Percentiles rank a stretch among this genome's conserved stretches.
These are phyloP conservation scores for Gaertneriomyces sp. DNA, from an alignment of 192 early-diverging fungal genomes.

Conservation along the genomic window DNA sequence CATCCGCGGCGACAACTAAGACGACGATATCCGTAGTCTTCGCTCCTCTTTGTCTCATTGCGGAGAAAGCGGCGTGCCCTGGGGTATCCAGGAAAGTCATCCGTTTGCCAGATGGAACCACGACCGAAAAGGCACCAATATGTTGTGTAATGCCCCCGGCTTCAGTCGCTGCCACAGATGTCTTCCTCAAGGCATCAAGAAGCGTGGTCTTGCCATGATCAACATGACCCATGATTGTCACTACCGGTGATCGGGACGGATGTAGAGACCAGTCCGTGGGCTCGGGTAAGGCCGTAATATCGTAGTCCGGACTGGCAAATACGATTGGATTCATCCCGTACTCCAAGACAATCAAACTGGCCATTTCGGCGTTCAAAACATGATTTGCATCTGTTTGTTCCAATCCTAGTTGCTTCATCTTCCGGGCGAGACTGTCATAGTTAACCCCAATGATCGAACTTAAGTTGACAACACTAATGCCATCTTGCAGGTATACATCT, in stretches of 20 bases:
- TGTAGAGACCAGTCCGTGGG: constrained; percentile 73
- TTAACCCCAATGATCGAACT: constrained; percentile 72
- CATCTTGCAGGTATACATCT: constrained; percentile 76
- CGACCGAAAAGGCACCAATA: constrained; percentile 92
- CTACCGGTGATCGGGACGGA: constrained; percentile 80
- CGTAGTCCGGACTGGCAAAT: constrained; percentile 47
- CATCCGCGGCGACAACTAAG: constrained; percentile 95
- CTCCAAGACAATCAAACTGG: constrained; percentile 81
- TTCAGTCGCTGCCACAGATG: constrained; percentile 87
- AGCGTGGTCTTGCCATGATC: constrained; percentile 96
- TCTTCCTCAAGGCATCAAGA: constrained; percentile 85
- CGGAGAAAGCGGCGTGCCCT: constrained; percentile 91
- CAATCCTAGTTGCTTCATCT: constrained; percentile 78
- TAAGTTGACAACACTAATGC: constrained; percentile 78
- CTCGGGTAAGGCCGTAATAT: constrained; percentile 58
- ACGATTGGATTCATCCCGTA: constrained; percentile 84
- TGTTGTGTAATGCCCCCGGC: constrained; percentile 98
- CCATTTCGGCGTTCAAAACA: constrained; percentile 79
- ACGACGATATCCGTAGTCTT: constrained; percentile 93
- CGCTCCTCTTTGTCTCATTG: constrained; percentile 92
- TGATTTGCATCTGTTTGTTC: constrained; percentile 73
- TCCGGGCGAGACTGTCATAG: constrained; percentile 63
- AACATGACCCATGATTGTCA: constrained; percentile 98
- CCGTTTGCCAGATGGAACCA: constrained; percentile 60
- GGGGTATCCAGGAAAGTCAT: constrained; percentile 98